A percentile compares a stretch with the other conserved stretches of the same genome.
Evolutionary conservation across 2,329 filamentous ascomycete species (phyloP).

Genomic region (Beauveria varroae): DNA sequence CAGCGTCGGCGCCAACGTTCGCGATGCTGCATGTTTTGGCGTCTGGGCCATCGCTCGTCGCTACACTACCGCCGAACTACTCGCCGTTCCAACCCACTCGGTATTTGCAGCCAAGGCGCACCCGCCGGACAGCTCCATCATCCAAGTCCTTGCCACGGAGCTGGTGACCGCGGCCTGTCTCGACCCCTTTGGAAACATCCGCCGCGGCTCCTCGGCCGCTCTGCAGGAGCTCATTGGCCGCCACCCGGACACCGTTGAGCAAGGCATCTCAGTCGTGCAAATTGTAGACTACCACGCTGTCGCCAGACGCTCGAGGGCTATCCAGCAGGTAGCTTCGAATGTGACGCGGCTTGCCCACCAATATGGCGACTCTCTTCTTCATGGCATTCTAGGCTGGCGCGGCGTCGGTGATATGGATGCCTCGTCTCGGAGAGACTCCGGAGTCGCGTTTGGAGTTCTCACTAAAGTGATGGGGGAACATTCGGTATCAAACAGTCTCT

Average conservation of each 20-base stretch:
- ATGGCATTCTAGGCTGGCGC: constrained; percentile 73
- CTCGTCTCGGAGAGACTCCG: constrained; percentile 64
- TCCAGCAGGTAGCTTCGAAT: constrained; percentile 65
- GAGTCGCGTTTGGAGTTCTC: constrained; percentile 58
- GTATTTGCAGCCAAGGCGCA: constrained; percentile 33
- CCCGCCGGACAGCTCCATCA: constrained; percentile 38
- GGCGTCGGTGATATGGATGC: constrained; percentile 77
- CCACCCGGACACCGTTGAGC: constrained; percentile 74
- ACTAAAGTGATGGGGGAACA: constrained; percentile 32
- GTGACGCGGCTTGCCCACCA: constrained; percentile 62
- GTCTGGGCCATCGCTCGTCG: constrained; percentile 87
- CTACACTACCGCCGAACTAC: constrained; percentile 73
- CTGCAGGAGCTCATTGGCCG: constrained; percentile 89
- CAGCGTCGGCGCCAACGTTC: constrained; percentile 80
- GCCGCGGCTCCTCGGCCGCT: constrained; percentile 85
- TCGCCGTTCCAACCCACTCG: constrained; percentile 47
- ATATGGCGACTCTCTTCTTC: constrained; percentile 61
- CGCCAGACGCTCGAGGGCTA: constrained; percentile 75
- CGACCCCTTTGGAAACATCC: constrained; percentile 87
- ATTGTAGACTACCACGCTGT: constrained; percentile 90
- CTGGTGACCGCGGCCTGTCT: constrained; percentile 75
- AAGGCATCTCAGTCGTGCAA: constrained; percentile 83
- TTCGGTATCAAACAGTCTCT: constrained; percentile 16
- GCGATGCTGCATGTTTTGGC: constrained; percentile 93
- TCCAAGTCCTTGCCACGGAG: constrained; percentile 75